phyloP scores from a whole-genome alignment of 805 yeast species.

The Candida michaelii region DNA sequence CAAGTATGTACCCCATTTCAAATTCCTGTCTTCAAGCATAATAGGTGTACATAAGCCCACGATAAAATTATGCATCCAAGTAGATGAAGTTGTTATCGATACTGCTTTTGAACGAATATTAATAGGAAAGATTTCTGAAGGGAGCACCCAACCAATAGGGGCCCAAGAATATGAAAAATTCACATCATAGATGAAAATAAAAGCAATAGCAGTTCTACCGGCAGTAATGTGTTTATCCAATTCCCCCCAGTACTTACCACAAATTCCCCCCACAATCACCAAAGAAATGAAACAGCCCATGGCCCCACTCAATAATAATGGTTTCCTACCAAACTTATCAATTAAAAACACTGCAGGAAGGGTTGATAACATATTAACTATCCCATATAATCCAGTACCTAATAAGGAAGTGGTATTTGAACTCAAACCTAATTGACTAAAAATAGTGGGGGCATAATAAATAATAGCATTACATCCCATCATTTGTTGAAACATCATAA shows the following conservation, averaged over 20 bases:
- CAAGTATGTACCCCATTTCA: conserved; percentile 29
- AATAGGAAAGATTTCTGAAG: conserved; percentile 41
- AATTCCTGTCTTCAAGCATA: conserved; percentile 19
- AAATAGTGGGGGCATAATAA: conserved; percentile 36
- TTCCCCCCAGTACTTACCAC: conserved; percentile 16
- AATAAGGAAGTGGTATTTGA: conserved; percentile 25
- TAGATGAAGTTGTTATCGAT: conserved; percentile 38
- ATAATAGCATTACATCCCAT: conserved; percentile 30
- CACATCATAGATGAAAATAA: conserved; percentile 31
- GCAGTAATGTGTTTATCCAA: conserved; percentile 17
- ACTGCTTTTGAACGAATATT: conserved; percentile 39
- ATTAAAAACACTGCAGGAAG: conserved; percentile 35
- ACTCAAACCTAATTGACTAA: conserved; percentile 25
- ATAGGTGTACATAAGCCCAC: conserved; percentile 39
- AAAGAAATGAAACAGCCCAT: conserved; percentile 31
- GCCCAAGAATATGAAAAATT: conserved; percentile 32
- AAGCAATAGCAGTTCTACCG: conserved; percentile 37
- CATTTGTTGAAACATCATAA: conserved; percentile 30
- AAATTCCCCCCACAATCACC: conserved; percentile 25
- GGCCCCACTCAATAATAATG: conserved; percentile 33
- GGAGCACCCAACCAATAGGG: conserved; percentile 40
- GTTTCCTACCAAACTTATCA: conserved; percentile 37
- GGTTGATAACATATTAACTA: conserved; percentile 32
- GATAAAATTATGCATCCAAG: conserved; percentile 38
- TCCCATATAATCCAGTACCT: conserved; percentile 32